phyloP scores from a whole-genome alignment of 768 basidiomycete species.

The Mrakia blollopis region DNA sequence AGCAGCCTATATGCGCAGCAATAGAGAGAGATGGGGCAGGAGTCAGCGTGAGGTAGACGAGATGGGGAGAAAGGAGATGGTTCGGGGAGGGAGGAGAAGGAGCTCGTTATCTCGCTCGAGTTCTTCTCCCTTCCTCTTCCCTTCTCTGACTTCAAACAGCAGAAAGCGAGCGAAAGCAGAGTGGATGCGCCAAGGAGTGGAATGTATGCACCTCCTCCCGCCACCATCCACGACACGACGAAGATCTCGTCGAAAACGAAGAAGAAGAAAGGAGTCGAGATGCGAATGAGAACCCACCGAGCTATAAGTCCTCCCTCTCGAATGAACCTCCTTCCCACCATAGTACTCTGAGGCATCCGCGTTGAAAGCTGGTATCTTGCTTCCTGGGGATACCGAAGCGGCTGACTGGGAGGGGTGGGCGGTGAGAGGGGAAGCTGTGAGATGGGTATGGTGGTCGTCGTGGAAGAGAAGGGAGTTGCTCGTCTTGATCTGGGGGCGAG shows the following conservation, averaged over 20 bases:
- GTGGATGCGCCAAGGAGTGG: too few relatives aligned
- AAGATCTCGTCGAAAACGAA: too few relatives aligned
- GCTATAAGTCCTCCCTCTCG: slow-evolving; percentile 82
- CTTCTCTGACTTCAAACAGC: neutral
- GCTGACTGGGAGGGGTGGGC: slow-evolving; percentile 33
- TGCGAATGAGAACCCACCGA: slow-evolving; percentile 53
- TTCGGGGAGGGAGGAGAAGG: neutral
- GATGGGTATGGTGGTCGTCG: slow-evolving; percentile 35
- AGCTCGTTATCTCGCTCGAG: neutral
- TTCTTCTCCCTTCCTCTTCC: neutral
- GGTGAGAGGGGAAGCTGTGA: slow-evolving; percentile 34
- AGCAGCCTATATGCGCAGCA: slow-evolving; percentile 52
- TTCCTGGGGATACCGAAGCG: slow-evolving; percentile 33
- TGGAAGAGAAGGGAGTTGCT: slow-evolving; percentile 44
- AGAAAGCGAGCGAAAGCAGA: too few relatives aligned
- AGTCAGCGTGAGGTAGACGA: neutral
- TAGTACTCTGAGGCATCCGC: slow-evolving; percentile 77
- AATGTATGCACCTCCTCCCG: neutral
- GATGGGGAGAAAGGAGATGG: neutral
- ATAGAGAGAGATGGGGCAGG: neutral
- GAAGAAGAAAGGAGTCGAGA: neutral
- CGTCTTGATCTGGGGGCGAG: neutral
- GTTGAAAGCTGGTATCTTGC: slow-evolving; percentile 47
- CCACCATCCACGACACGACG: neutral
- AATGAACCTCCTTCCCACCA: slow-evolving; percentile 68